These are phyloP conservation scores for Teratosphaeria viscida DNA, from an alignment of 2,329 filamentous ascomycete species.

Conservation along the genomic window DNA sequence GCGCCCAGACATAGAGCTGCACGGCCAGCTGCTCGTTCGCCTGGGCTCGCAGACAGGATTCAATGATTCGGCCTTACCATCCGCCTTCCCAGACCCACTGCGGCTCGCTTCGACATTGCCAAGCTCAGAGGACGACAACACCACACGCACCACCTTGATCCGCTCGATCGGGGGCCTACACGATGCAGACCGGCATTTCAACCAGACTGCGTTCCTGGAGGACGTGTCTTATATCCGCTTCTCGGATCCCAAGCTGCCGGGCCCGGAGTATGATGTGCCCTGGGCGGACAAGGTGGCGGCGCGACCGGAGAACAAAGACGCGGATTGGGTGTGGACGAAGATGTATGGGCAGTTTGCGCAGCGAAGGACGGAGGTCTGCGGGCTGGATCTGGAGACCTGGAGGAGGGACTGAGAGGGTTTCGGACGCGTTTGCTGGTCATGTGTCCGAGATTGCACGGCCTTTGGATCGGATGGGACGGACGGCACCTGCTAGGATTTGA, in stretches of 20 bases:
- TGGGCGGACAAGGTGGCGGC: slow-evolving; percentile 31
- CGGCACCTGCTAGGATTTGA: too few species aligned
- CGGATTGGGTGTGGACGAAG: slow-evolving; percentile 39
- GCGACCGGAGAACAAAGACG: slow-evolving; percentile 35
- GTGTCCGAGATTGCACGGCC: too few species aligned
- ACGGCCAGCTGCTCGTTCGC: slow-evolving; percentile 17
- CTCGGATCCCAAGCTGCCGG: slow-evolving; percentile 37
- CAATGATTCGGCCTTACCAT: neutral
- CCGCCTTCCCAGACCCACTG: slow-evolving; percentile 15
- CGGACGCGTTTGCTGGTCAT: neutral
- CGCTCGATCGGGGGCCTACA: slow-evolving; percentile 24
- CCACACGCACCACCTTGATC: slow-evolving; percentile 16
- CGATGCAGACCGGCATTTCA: slow-evolving; percentile 27
- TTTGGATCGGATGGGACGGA: too few species aligned
- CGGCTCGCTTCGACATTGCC: slow-evolving; percentile 14
- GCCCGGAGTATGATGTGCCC: slow-evolving; percentile 41
- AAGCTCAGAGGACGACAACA: neutral
- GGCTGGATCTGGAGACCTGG: slow-evolving; percentile 40
- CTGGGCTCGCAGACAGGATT: neutral
- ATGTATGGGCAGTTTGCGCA: slow-evolving; percentile 41
- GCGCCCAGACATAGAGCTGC: slow-evolving; percentile 7
- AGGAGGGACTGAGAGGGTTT: neutral
- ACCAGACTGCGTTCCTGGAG: slow-evolving; percentile 33
- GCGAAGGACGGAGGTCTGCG: slow-evolving; percentile 42
- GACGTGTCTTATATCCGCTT: slow-evolving; percentile 38